Evolutionary conservation across 441 rosid genomes (phyloP).

Genomic region (Populus hybrid): DNA sequence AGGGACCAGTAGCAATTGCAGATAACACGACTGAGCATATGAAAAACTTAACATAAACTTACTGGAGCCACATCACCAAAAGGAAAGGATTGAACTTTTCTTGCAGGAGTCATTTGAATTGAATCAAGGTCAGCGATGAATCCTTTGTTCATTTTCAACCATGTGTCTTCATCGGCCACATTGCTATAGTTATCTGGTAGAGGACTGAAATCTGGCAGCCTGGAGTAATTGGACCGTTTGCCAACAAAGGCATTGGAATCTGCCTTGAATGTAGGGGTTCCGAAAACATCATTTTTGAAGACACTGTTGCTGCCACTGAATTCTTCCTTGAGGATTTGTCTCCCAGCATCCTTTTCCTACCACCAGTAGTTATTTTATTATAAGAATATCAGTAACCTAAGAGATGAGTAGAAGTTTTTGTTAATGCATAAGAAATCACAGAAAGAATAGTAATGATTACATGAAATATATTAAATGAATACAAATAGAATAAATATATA

Average conservation of each 20-base stretch:
- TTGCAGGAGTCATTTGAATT: conserved; percentile 67
- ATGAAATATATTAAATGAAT: background rate
- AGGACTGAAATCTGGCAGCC: conserved; percentile 66
- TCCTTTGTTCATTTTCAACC: conserved; percentile 89
- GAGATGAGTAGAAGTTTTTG: background rate
- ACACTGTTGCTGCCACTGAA: conserved; percentile 35
- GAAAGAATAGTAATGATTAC: background rate
- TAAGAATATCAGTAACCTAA: conserved; percentile 1
- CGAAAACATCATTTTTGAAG: conserved; percentile 39
- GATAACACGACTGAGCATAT: background rate
- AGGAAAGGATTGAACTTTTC: conserved; percentile 63
- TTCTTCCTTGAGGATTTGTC: conserved; percentile 38
- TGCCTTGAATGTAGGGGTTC: conserved; percentile 60
- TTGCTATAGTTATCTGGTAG: conserved; percentile 68
- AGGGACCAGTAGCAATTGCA: background rate
- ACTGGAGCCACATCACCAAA: conserved; percentile 48
- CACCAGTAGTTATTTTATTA: conserved; percentile 2
- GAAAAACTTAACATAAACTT: conserved; percentile 35
- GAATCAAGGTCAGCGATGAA: conserved; percentile 74
- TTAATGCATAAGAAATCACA: background rate
- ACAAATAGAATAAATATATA: background rate
- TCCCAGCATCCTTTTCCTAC: conserved; percentile 35
- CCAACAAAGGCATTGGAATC: conserved; percentile 66
- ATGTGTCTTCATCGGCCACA: conserved; percentile 92
- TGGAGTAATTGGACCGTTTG: conserved; percentile 59